Conservation (phyloP, 2,329 filamentous ascomycete genomes). For the Nemania diffusa region DNA sequence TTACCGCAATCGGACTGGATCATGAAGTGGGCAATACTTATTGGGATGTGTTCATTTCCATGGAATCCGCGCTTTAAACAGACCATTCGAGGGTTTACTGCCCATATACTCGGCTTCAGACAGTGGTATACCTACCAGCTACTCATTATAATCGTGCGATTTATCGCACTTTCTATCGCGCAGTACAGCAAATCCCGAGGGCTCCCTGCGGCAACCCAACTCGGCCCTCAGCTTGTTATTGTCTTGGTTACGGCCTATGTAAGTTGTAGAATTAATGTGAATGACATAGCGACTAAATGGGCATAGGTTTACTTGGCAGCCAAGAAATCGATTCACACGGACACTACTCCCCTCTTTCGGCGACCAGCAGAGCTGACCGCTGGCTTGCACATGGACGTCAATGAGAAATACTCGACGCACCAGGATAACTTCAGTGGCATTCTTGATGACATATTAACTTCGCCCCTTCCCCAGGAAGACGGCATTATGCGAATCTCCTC, state of each 20-base stretch:
- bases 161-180: conserved; percentile 58
- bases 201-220: conserved; percentile 54
- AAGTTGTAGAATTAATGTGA: conserved; percentile 47
- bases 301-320: conserved; percentile 59
- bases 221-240: conserved; percentile 66
- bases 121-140: conserved; percentile 75
- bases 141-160: conserved; percentile 66
- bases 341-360: conserved; percentile 66
- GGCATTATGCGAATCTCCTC: conserved; percentile 16
- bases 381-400: conserved; percentile 40
- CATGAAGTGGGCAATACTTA: conserved; percentile 59
- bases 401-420: conserved; percentile 45
- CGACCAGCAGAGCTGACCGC: conserved; percentile 41
- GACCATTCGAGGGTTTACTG: conserved; percentile 67
- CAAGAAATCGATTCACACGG: conserved; percentile 61
- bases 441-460: conserved; percentile 46
- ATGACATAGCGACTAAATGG: conserved; percentile 39
- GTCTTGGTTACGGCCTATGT: conserved; percentile 64
- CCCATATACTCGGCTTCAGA: conserved; percentile 67
- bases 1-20: conserved; percentile 56
- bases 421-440: conserved; percentile 43
- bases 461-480: conserved; percentile 16
- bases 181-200: conserved; percentile 54
- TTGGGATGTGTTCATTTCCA: conserved; percentile 66
- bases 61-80: conserved; percentile 76